Percentiles rank a stretch among this genome's conserved stretches.
phyloP scores from a whole-genome alignment of 2,329 filamentous ascomycete genomes.

The Periconia macrospinosa region DNA sequence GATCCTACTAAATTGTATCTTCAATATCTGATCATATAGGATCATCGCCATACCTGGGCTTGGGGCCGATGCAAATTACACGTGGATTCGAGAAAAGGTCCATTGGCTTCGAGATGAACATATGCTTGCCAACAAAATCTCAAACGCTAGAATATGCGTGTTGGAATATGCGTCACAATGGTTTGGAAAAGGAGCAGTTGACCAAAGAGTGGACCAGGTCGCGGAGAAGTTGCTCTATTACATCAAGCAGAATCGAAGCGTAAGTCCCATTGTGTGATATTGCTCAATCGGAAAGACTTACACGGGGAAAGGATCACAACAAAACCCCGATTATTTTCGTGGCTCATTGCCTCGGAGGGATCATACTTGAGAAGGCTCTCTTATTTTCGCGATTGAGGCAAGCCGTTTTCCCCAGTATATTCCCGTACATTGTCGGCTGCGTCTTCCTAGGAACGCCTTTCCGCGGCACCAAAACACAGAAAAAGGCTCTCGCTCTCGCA shows the following conservation, averaged over 20 bases:
- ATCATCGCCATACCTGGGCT: conserved; percentile 35
- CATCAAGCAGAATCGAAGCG: conserved; percentile 21
- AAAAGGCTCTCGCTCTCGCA: conserved; percentile 22
- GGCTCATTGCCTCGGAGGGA: conserved; percentile 31
- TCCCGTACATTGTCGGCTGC: conserved; percentile 23
- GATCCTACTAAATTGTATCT: background rate
- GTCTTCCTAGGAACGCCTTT: conserved; percentile 27
- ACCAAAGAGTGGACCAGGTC: conserved; percentile 29
- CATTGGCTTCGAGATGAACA: conserved; percentile 33
- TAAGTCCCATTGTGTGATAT: conserved; percentile 2
- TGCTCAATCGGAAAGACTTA: conserved; percentile 4
- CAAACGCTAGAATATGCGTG: conserved; percentile 31
- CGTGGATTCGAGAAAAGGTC: conserved; percentile 27
- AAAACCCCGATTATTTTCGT: conserved; percentile 34
- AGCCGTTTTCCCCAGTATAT: conserved; percentile 20
- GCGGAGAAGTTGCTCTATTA: conserved; percentile 24
- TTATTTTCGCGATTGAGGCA: conserved; percentile 15
- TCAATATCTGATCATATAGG: conserved; percentile 10
- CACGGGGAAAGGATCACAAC: conserved; percentile 12
- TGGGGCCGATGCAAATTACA: conserved; percentile 30
- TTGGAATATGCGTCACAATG: conserved; percentile 34
- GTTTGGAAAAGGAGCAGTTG: conserved; percentile 30
- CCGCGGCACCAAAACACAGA: conserved; percentile 14
- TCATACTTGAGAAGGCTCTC: conserved; percentile 27
- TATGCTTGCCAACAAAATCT: conserved; percentile 30